These are phyloP conservation scores for Calocybe gambosa DNA, from an alignment of 1,284 basidiomycete genomes.

Conservation along the genomic window DNA sequence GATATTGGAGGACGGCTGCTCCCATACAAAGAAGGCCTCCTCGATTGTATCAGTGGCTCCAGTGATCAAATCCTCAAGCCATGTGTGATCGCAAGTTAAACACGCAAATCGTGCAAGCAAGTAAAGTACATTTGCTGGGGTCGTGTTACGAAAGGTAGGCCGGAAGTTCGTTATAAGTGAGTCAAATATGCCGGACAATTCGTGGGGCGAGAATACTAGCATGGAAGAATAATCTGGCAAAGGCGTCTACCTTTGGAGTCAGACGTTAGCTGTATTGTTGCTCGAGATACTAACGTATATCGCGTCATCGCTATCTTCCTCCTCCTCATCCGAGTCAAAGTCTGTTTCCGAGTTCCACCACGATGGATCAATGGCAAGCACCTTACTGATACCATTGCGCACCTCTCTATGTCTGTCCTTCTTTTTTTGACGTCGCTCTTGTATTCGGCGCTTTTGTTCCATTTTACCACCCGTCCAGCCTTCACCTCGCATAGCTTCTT, in stretches of 20 bases:
- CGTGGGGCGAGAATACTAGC: constrained; percentile 84
- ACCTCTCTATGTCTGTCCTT: constrained; percentile 46
- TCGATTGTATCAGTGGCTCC: constrained; percentile 91
- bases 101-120: constrained; percentile 85
- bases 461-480: constrained; percentile 67
- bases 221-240: constrained; percentile 70
- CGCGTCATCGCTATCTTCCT: constrained; percentile 45
- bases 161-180: constrained; percentile 72
- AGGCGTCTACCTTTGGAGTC: constrained; percentile 48
- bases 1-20: neutral
- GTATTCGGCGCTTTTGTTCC: constrained; percentile 51
- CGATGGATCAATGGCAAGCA: constrained; percentile 47
- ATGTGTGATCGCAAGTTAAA: constrained; percentile 77
- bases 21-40: constrained; percentile 80
- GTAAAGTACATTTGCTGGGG: constrained; percentile 81
- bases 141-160: constrained; percentile 60
- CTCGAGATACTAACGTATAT: constrained; percentile 43
- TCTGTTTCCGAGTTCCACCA: constrained; percentile 61
- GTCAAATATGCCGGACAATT: constrained; percentile 74
- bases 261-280: constrained; percentile 11
- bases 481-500: constrained; percentile 75
- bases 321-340: constrained; percentile 37
- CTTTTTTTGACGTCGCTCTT: constrained; percentile 54
- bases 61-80: constrained; percentile 89
- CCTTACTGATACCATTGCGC: constrained; percentile 47